Percentiles rank a stretch among this genome's conserved stretches.
Conservation (phyloP, 2,329 filamentous ascomycete genomes). For the Xylaria hypoxylon region DNA sequence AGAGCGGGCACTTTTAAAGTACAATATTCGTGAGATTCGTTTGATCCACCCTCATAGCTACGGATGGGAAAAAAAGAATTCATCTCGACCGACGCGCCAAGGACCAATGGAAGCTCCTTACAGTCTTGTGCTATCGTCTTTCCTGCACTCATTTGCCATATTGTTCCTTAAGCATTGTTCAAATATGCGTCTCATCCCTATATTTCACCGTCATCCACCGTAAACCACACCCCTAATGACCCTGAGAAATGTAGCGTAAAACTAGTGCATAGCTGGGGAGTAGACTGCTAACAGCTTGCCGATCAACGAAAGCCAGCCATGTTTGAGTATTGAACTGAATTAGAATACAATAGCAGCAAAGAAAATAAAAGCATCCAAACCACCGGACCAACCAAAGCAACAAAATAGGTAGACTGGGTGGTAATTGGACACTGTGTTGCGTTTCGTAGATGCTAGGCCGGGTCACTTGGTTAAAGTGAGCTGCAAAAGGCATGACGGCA, state of each 20-base stretch:
- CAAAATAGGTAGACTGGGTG: conserved; percentile 5
- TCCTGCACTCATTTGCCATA: conserved; percentile 22
- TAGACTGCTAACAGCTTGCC: conserved; percentile 27
- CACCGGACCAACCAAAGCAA: conserved; percentile 42
- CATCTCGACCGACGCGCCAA: background rate
- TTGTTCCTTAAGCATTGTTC: conserved; percentile 14
- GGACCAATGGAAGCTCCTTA: background rate
- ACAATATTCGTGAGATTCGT: conserved; percentile 14
- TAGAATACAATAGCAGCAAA: conserved; percentile 40
- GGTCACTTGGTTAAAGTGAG: background rate
- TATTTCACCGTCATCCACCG: conserved; percentile 4
- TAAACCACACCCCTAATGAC: conserved; percentile 10
- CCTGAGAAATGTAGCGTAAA: conserved; percentile 30
- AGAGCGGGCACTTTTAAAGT: background rate
- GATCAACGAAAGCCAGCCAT: conserved; percentile 28
- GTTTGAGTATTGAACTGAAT: conserved; percentile 27
- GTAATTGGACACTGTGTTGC: conserved; percentile 9
- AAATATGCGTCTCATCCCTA: conserved; percentile 9
- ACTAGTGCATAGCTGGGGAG: conserved; percentile 28
- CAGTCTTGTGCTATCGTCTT: conserved; percentile 4
- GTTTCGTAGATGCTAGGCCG: background rate
- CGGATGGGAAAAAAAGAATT: conserved; percentile 5
- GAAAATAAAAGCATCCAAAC: conserved; percentile 39
- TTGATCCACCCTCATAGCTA: conserved; percentile 2
- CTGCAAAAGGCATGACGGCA: background rate